Evolutionary conservation across 441 rosid species (phyloP), one percentile per base, ranked within the genome.

Genomic region (Metrosideros polymorpha): DNA sequence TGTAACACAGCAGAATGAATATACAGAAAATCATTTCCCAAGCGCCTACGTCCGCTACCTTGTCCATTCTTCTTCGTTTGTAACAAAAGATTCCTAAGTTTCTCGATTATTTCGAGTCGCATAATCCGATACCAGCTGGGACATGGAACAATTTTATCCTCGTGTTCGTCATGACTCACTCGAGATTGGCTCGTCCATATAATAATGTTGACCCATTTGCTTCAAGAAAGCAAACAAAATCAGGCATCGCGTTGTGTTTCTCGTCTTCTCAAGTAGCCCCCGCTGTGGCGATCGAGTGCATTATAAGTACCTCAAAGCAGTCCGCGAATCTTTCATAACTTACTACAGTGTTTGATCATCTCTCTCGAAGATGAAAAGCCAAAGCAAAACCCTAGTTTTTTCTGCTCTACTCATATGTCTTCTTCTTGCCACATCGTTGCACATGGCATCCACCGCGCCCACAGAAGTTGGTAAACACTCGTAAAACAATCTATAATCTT

Each of bases 381-480:
- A 75, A 66, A 86, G 77, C 56, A 59, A 50, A 59, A 54, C 50
- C 91, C 54, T 83, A 7, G 75, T 82, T 53, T 47, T 85, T 53
- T 27, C 87, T 42, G 19, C 43, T 83, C 17, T 76, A 76, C 49
- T 91, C 15, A 19, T 85, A 61, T 30, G 86, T 30, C n/a, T 29
- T 89, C 52, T 85, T 82, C 54, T 79, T 66, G 6, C 56, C 85
- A 29, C 25, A 55, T 54, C 25, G 7, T 22, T 19, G 27, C 12
- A 22, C 85, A 55, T 61, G 49, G 18, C 76, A 82, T 87, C 94
- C 12, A 19, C 50, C 88, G 88, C 5, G 43, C 9, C 17, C 2
- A 13, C 27, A 39, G 94, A 90, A 92, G 91, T 87, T 89, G 92
- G 93, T 91, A 90, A 89, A 8, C 56, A 54, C 56, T 4, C 56